phyloP scores from a whole-genome alignment of 179 eudicot genomes.

The Pouteria campechiana region DNA sequence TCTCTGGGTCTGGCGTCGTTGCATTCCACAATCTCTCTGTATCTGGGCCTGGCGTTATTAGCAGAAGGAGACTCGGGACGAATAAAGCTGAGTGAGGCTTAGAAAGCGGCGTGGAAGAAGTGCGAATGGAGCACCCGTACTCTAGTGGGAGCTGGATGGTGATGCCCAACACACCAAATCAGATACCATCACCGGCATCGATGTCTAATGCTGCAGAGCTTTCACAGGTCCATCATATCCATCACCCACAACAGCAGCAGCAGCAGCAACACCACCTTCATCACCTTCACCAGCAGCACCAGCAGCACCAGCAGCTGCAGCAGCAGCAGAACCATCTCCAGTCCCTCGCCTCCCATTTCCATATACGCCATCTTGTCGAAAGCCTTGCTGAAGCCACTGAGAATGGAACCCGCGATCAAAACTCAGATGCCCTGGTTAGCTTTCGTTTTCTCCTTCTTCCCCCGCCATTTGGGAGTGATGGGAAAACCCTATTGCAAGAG shows the following conservation, averaged over 20 bases:
- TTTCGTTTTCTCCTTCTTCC: neutral
- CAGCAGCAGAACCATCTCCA: conserved; percentile 38
- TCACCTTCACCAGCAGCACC: conserved; percentile 23
- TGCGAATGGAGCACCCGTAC: conserved; percentile 10
- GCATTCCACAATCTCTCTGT: no score
- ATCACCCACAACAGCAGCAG: conserved; percentile 16
- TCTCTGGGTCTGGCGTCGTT: no score
- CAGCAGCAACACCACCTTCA: conserved; percentile 22
- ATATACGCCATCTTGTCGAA: conserved; percentile 77
- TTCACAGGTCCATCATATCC: conserved; percentile 8
- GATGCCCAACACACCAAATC: conserved; percentile 43
- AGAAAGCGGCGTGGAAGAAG: no score
- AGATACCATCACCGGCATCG: conserved; percentile 28
- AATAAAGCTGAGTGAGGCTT: no score
- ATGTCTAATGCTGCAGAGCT: conserved; percentile 19
- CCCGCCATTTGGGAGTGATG: neutral
- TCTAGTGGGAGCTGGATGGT: conserved; percentile 56
- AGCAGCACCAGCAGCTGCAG: conserved; percentile 12
- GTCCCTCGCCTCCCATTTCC: conserved; percentile 85
- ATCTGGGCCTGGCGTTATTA: no score
- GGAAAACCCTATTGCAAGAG: no score
- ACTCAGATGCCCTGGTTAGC: conserved; percentile 75
- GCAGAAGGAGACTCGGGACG: no score
- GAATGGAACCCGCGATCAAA: conserved; percentile 79
- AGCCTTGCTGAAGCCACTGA: conserved; percentile 74